phyloP scores from a whole-genome alignment of 1,284 basidiomycete genomes.

The Ceratobasidium sp. region DNA sequence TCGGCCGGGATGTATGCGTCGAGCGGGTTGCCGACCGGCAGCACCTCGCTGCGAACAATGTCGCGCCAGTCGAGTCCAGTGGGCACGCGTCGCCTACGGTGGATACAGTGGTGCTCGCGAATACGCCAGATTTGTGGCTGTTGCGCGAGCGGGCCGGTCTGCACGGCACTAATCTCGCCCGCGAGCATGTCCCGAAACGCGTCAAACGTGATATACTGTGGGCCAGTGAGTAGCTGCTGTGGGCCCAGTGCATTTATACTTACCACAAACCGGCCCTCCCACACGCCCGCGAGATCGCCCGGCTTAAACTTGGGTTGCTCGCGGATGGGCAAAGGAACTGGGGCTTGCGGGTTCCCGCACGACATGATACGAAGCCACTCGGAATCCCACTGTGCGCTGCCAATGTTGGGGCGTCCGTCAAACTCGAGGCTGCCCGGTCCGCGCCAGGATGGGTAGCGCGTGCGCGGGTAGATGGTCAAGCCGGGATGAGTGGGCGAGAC shows the following conservation, averaged over 20 bases:
- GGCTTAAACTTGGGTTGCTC: slow-evolving; percentile 58
- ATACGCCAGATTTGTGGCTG: slow-evolving; percentile 69
- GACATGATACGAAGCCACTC: slow-evolving; percentile 53
- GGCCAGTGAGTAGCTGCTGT: neutral
- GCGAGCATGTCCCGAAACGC: slow-evolving; percentile 61
- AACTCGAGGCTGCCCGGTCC: slow-evolving; percentile 36
- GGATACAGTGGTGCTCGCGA: slow-evolving; percentile 55
- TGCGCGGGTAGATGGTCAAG: slow-evolving; percentile 37
- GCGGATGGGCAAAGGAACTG: slow-evolving; percentile 53
- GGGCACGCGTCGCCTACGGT: slow-evolving; percentile 13
- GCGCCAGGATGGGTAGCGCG: slow-evolving; percentile 20
- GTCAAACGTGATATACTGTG: slow-evolving; percentile 66
- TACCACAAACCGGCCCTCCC: slow-evolving; percentile 65
- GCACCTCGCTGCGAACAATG: slow-evolving; percentile 10
- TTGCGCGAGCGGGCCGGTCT: slow-evolving; percentile 64
- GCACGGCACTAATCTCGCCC: slow-evolving; percentile 57
- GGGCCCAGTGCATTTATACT: slow-evolving; percentile 8
- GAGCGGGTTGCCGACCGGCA: slow-evolving; percentile 18
- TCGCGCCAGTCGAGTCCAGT: neutral
- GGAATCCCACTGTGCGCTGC: slow-evolving; percentile 38
- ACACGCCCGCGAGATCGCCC: slow-evolving; percentile 62
- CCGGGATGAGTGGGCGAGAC: slow-evolving; percentile 3
- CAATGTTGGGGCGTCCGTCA: slow-evolving; percentile 24
- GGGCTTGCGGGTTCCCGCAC: slow-evolving; percentile 59
- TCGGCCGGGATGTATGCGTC: slow-evolving; percentile 41